Evolutionary conservation across 129 eudicot genomes (phyloP).

Genomic region (Artemisia annua): DNA sequence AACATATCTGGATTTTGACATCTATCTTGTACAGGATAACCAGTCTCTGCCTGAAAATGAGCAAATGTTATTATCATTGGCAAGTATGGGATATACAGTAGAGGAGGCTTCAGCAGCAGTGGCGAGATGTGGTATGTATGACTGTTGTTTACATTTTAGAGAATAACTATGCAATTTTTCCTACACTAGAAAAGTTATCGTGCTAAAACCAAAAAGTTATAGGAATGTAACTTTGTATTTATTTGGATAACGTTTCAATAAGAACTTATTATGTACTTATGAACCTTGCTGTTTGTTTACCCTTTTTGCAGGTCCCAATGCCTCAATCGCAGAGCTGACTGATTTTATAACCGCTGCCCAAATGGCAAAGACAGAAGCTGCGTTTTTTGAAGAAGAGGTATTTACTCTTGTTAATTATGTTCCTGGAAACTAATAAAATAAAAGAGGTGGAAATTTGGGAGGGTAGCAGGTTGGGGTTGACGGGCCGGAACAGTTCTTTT

Average conservation of each 20-base stretch:
- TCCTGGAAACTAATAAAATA: neutral
- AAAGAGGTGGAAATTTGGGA: neutral
- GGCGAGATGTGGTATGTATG: constrained; percentile 70
- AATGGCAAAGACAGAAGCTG: constrained; percentile 54
- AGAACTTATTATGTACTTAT: neutral
- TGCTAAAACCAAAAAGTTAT: neutral
- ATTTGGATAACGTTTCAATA: too few relatives aligned
- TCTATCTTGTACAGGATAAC: constrained; percentile 49
- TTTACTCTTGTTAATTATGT: constrained; percentile 2
- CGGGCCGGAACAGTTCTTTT: neutral
- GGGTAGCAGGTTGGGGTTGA: neutral
- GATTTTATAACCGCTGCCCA: constrained; percentile 78
- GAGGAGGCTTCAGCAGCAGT: constrained; percentile 70
- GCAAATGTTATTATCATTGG: constrained; percentile 36
- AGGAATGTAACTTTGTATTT: neutral
- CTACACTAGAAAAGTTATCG: neutral
- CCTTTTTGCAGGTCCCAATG: constrained; percentile 57
- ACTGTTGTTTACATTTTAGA: neutral
- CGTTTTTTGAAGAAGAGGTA: constrained; percentile 47
- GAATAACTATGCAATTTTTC: neutral
- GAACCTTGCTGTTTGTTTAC: neutral
- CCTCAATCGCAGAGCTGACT: constrained; percentile 48
- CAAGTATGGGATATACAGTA: constrained; percentile 60
- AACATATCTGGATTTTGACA: neutral
- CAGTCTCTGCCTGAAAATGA: constrained; percentile 37